Percentiles rank a stretch among this genome's conserved stretches.
Evolutionary conservation across 352 stramenopile species (phyloP).

Genomic region (Albugo candida): DNA sequence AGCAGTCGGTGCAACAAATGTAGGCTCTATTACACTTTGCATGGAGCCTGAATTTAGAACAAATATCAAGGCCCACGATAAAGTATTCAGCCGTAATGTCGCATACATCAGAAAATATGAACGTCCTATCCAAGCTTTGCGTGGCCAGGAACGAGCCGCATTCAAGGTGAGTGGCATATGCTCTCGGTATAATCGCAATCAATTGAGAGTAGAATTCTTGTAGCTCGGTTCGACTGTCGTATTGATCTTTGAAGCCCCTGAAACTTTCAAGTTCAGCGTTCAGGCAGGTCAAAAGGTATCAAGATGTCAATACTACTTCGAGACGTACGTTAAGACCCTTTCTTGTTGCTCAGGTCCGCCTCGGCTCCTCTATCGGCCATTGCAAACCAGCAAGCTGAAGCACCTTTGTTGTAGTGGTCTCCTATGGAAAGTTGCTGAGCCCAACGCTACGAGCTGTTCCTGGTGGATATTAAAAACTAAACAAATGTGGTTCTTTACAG

Average conservation of each 20-base stretch:
- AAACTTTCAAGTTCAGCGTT: conserved; percentile 56
- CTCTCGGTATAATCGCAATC: not conserved
- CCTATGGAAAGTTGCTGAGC: too few species aligned
- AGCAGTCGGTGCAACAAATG: conserved; percentile 70
- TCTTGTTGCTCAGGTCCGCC: too few species aligned
- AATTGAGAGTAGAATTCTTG: not conserved
- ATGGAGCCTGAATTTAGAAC: conserved; percentile 46
- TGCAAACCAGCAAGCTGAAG: too few species aligned
- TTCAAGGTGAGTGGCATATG: conserved; percentile 28
- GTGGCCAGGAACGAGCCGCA: conserved; percentile 55
- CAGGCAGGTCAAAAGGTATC: conserved; percentile 52
- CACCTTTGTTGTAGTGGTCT: too few species aligned
- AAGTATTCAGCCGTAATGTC: conserved; percentile 16
- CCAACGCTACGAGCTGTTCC: too few species aligned
- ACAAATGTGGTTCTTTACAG: too few species aligned
- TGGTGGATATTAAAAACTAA: too few species aligned
- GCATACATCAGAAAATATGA: conserved; percentile 32
- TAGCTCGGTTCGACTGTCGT: conserved; percentile 72
- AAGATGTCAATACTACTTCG: too few species aligned
- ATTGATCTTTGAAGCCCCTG: conserved; percentile 62
- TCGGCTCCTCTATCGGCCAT: too few species aligned
- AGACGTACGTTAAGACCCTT: too few species aligned
- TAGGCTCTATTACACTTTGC: conserved; percentile 60
- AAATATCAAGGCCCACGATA: conserved; percentile 38
- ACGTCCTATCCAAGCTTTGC: conserved; percentile 14